phyloP scores from a whole-genome alignment of 2,329 filamentous ascomycete species.

The Calonectria henricotiae region DNA sequence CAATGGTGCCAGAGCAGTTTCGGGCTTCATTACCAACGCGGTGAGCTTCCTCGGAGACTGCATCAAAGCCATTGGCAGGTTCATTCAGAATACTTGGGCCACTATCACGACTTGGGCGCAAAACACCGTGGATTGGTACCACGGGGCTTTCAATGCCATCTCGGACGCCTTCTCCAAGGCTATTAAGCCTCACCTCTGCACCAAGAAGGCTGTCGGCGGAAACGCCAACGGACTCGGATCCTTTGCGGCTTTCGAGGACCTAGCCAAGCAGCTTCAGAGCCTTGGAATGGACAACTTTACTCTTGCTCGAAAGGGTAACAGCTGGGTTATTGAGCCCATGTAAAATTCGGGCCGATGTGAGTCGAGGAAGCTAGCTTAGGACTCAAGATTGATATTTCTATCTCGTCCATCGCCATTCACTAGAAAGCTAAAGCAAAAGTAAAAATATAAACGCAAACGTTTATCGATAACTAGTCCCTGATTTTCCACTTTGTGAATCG shows the following conservation, averaged over 20 bases:
- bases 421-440: not conserved
- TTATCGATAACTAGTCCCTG: not conserved
- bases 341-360: not conserved
- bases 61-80: not conserved
- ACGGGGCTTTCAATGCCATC: not conserved
- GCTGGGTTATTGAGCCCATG: conserved; percentile 21
- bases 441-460: conserved; percentile 14
- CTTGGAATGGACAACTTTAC: conserved; percentile 18
- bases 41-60: not conserved
- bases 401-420: not conserved
- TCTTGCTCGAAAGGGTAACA: conserved; percentile 20
- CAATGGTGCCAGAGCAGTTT: not conserved
- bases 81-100: not conserved
- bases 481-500: not conserved
- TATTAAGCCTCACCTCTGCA: not conserved
- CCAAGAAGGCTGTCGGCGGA: not conserved
- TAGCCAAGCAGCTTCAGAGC: conserved; percentile 18
- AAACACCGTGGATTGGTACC: not conserved
- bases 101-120: not conserved
- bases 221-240: not conserved
- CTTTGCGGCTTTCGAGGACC: conserved; percentile 10
- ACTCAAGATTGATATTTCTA: not conserved
- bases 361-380: not conserved
- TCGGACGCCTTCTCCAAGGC: not conserved
- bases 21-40: conserved; percentile 1